Conservation (phyloP, 208 protist species). For the Kentomonas sorsogonicus region DNA sequence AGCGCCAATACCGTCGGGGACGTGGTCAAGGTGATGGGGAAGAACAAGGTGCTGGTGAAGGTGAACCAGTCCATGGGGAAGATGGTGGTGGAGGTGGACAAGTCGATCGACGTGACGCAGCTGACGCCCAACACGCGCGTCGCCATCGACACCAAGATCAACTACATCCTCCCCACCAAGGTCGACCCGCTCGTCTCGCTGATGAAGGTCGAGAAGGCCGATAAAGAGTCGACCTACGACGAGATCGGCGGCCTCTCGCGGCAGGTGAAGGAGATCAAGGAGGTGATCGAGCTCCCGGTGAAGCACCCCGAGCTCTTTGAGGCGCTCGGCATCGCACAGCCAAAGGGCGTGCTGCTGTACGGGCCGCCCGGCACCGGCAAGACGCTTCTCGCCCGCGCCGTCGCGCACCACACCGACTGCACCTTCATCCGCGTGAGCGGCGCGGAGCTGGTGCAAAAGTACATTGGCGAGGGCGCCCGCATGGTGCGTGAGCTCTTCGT, state of each 20-base stretch:
- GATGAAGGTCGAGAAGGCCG: conserved; percentile 99
- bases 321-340: conserved; percentile 98
- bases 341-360: conserved; percentile 98
- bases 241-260: conserved; percentile 99
- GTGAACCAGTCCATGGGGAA: conserved; percentile 93
- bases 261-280: conserved; percentile 97
- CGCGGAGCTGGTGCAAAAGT: conserved; percentile 99
- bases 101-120: conserved; percentile 91
- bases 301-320: conserved; percentile 99
- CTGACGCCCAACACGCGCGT: conserved; percentile 95
- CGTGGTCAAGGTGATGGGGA: conserved; percentile 98
- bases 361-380: conserved; percentile 96
- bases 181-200: conserved; percentile 98
- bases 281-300: conserved; percentile 82
- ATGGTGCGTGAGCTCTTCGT: conserved; percentile 99
- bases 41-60: conserved; percentile 98
- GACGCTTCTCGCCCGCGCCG: conserved; percentile 98
- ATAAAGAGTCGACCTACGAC: conserved; percentile 99
- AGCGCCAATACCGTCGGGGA: conserved; percentile 97
- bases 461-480: conserved; percentile 99
- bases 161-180: conserved; percentile 98
- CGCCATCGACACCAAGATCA: conserved; percentile 96
- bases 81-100: conserved; percentile 98
- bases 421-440: conserved; percentile 99
- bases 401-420: conserved; percentile 98